Evolutionary conservation across 1,139 yeast species (phyloP), one percentile per base, ranked within the genome.

Genomic region (Suhomyces coccinellae): DNA sequence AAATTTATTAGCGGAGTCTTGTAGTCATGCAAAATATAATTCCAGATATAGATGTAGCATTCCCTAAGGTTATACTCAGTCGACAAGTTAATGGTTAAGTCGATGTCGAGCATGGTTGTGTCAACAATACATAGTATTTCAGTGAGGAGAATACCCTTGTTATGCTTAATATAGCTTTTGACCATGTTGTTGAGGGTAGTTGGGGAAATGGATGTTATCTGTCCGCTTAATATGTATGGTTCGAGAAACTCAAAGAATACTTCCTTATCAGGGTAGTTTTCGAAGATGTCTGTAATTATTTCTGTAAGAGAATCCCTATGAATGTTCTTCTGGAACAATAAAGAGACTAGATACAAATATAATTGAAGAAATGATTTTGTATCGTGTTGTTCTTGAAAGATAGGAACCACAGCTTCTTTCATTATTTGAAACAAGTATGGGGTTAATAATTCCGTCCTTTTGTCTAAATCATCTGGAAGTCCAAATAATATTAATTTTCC

Each of bases 31-130:
- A 90, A 65, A 6, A 87, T 68, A 15, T 66, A 71, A 51, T 82
- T 87, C 84, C 89, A 85, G 28, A 90, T 76, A 59, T 82, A 88
- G 0, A 82, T 74, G 40, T 79, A 65, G 28, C 87, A 78, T 44
- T 86, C 93, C 30, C 72, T 67, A 8, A 88, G 67, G 11, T 74
- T 67, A 53, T 83, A 67, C 47, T 74, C 58, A 26, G 68, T 66
- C 59, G 95, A 86, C 28, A 87, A 65, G 6, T 71, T 69, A 24
- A 87, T 70, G 0, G 93, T 80, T 27, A 84, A 62, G 62, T 90
- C 95, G 36, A 89, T 74, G 58, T 90, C 96, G 47, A 90, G 71
- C n/a, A 80, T 72, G 3, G 67, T 54, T 11, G 85, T 73, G 55
- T 88, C 89, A 20, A 89, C 62, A 10, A 80, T 65, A 54, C 95